Conservation (phyloP, 192 early-diverging fungal genomes). For the Chytriomyces confervae region DNA sequence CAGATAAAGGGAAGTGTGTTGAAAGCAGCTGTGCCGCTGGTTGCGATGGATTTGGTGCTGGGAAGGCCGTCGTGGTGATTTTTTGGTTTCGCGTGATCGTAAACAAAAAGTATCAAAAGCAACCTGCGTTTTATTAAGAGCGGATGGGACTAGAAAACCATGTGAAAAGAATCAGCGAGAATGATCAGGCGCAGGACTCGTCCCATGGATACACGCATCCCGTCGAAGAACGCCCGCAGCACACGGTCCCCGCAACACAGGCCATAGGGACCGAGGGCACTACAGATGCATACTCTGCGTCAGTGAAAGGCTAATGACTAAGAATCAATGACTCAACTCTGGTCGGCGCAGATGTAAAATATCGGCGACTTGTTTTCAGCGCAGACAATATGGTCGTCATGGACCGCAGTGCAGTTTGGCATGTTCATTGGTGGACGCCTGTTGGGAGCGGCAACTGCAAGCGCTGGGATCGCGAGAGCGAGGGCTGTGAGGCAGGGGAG, state of each 20-base stretch:
- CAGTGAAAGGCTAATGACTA: background rate
- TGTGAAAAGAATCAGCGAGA: background rate
- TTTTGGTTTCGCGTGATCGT: background rate
- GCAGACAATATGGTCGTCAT: too few relatives aligned
- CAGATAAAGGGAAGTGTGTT: constrained; percentile 8
- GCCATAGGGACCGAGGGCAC: background rate
- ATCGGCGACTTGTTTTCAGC: background rate
- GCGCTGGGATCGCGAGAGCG: too few relatives aligned
- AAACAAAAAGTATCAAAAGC: background rate
- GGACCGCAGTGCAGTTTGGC: too few relatives aligned
- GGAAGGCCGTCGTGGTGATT: constrained; percentile 17
- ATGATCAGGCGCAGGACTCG: background rate
- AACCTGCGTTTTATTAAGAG: background rate
- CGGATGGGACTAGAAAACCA: background rate
- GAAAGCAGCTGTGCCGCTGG: constrained; percentile 13
- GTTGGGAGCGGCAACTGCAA: too few relatives aligned
- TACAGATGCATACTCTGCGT: background rate
- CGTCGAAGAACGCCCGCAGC: background rate
- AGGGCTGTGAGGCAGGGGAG: too few relatives aligned
- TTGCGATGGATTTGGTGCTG: constrained; percentile 7
- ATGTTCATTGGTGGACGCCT: too few relatives aligned
- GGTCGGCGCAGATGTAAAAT: background rate
- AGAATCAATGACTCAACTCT: background rate
- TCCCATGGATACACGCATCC: background rate
- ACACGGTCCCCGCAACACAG: background rate